phyloP scores from a whole-genome alignment of 1,139 yeast species.

The Blastobotrys illinoisensis region DNA sequence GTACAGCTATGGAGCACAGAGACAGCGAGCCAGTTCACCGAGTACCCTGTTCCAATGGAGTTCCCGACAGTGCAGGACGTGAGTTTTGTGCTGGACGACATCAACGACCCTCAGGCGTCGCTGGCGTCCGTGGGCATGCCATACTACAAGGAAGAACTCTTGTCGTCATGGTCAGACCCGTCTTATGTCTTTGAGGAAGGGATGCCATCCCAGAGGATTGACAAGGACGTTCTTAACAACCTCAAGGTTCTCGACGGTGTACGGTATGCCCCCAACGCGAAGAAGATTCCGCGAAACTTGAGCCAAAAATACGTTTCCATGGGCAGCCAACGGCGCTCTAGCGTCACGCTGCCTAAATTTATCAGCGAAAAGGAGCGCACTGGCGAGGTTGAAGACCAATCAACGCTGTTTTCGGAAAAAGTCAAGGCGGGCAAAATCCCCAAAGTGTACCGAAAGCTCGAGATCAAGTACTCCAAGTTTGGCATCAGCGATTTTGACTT shows the following conservation, averaged over 20 bases:
- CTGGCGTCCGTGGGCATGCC: conserved; percentile 80
- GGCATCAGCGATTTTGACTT: conserved; percentile 96
- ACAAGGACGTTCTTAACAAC: conserved; percentile 27
- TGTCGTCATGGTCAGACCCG: conserved; percentile 61
- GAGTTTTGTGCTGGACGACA: conserved; percentile 30
- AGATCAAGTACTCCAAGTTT: conserved; percentile 78
- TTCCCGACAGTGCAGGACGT: conserved; percentile 40
- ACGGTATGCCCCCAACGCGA: conserved; percentile 46
- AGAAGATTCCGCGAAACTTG: conserved; percentile 34
- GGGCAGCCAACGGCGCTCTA: conserved; percentile 30
- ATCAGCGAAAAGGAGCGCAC: conserved; percentile 56
- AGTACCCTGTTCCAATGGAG: conserved; percentile 46
- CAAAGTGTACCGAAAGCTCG: conserved; percentile 67
- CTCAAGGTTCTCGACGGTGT: conserved; percentile 23
- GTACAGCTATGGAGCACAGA: conserved; percentile 63
- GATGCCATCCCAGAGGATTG: conserved; percentile 31
- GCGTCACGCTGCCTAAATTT: conserved; percentile 52
- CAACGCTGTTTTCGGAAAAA: conserved; percentile 23
- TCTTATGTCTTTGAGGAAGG: conserved; percentile 28
- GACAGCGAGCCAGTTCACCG: conserved; percentile 37
- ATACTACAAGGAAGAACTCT: conserved; percentile 67
- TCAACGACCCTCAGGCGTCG: conserved; percentile 49
- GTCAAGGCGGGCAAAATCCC: conserved; percentile 42
- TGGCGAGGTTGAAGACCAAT: conserved; percentile 22
- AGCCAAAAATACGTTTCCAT: conserved; percentile 45